A percentile compares a stretch with the other conserved stretches of the same genome.
phyloP scores from a whole-genome alignment of 2,329 filamentous ascomycete species.

The Colletotrichum tabaci region DNA sequence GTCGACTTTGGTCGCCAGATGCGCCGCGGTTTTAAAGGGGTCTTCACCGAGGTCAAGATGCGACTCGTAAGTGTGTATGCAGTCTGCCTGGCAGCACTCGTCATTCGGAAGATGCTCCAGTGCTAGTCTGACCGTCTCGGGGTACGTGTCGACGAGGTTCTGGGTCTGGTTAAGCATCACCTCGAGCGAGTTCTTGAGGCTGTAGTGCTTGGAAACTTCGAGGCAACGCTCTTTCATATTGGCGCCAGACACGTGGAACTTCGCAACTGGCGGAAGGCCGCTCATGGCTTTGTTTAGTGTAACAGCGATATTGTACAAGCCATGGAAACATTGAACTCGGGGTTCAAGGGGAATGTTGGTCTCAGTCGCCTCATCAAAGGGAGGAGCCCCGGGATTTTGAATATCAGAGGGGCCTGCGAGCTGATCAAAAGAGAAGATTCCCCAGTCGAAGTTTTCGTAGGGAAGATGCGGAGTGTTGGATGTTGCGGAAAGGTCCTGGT shows the following conservation, averaged over 20 bases:
- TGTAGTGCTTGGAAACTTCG: constrained; percentile 45
- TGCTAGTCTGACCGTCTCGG: constrained; percentile 47
- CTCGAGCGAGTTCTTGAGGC: constrained; percentile 51
- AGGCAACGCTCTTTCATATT: constrained; percentile 46
- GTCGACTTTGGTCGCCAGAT: constrained; percentile 47
- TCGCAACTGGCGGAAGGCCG: constrained; percentile 18
- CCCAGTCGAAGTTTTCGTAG: constrained; percentile 12
- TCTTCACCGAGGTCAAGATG: constrained; percentile 13
- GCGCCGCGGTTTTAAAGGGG: constrained; percentile 39
- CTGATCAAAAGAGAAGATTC: constrained; percentile 28
- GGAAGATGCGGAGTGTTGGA: background rate
- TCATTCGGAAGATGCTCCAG: constrained; percentile 25
- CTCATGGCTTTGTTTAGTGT: constrained; percentile 21
- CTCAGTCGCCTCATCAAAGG: background rate
- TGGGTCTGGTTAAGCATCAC: constrained; percentile 53
- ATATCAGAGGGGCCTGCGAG: background rate
- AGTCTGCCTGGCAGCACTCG: constrained; percentile 51
- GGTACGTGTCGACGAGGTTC: constrained; percentile 54
- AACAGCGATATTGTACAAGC: constrained; percentile 13
- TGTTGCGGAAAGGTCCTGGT: constrained; percentile 43
- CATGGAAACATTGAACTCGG: constrained; percentile 18
- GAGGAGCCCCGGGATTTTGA: background rate
- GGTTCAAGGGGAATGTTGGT: background rate
- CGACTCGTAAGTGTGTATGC: constrained; percentile 50
- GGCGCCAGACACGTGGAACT: constrained; percentile 44